Base-by-base conservation (phyloP, 306 rosid genomes). In the Pyrus betulifolia region DNA sequence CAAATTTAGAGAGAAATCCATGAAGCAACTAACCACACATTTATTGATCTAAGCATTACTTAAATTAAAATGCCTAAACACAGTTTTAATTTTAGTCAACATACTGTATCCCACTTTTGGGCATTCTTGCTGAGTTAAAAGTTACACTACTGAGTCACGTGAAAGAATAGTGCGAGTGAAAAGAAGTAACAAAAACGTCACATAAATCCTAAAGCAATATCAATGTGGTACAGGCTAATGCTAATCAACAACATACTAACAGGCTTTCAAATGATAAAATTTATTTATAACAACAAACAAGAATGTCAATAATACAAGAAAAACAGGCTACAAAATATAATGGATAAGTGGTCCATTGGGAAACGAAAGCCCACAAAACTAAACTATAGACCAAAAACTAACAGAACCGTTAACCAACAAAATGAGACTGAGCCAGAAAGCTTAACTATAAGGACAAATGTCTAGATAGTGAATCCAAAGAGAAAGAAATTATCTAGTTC, bases 1-100 rank as follows among this genome's bases (percentile, higher is more conserved):
- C 73, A 83, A n/a, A 84, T 64, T 83, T 70, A 86, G 91, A 80
- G 60, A 33, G 42, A 15, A 57, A 55, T 45, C 42, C 75, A 71
- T 22, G 21, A 78, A 72, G 74, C 55, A 69, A 69, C 22, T 4
- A 63, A 60, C 44, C 42, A 72, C 68, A 28, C 42, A 74, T 72
- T 1, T 45, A 45, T 42, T 21, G 5, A 57, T 57, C 62, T 67
- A 22, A 25, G 71, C 46, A 13, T 30, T 45, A 52, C 12, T 22
- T 17, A 21, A 51, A 58, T 18, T 66, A 30, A 60, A 2, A 72
- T 3, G 25, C 15, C 23, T n/a, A 10, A 58, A 7, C 31, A 18
- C 28, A 57, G 54, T 21, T 72, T 30, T 33, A 59, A 38, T 63
- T 67, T 64, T 72, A 45, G 78, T 59, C 11, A 27, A 57, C 7